Evolutionary conservation across 495 filamentous ascomycete genomes (phyloP).

Genomic region (Xanthoparmelia taractica): DNA sequence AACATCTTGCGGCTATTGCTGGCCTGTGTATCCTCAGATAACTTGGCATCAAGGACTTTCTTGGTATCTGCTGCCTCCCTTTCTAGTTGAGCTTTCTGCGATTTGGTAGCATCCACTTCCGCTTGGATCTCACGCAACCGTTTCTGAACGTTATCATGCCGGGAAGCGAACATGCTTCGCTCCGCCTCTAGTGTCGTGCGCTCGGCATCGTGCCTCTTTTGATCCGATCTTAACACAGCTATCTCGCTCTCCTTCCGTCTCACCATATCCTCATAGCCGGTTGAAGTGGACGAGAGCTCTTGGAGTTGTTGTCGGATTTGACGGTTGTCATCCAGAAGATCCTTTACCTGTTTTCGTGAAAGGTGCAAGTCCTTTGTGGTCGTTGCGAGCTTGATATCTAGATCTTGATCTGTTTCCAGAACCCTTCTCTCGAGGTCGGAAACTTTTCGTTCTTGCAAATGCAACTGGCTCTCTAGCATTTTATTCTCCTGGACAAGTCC

Average conservation of each 20-base stretch:
- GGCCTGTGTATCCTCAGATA: conserved; percentile 82
- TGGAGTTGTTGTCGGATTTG: conserved; percentile 78
- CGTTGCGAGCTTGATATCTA: conserved; percentile 78
- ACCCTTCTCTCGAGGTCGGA: conserved; percentile 81
- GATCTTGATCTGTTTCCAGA: conserved; percentile 77
- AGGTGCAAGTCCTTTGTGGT: conserved; percentile 74
- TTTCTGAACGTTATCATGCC: conserved; percentile 71
- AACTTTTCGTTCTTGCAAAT: conserved; percentile 81
- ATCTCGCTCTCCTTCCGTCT: conserved; percentile 91
- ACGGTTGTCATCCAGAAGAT: conserved; percentile 72
- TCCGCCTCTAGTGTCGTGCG: conserved; percentile 70
- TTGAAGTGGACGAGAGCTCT: conserved; percentile 84
- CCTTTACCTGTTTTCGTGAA: conserved; percentile 60
- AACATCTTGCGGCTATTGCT: conserved; percentile 78
- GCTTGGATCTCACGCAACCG: conserved; percentile 80
- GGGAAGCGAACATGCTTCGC: conserved; percentile 54
- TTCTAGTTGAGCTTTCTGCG: conserved; percentile 73
- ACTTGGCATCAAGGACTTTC: conserved; percentile 73
- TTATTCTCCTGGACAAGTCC: conserved; percentile 72
- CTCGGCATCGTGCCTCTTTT: conserved; percentile 69
- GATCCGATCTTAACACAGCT: conserved; percentile 71
- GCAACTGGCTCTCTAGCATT: conserved; percentile 86
- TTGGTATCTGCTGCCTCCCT: conserved; percentile 86
- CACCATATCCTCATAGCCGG: conserved; percentile 87
- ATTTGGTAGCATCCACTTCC: conserved; percentile 76